These are phyloP conservation scores for Trypanosoma grayi DNA, from an alignment of 208 protist species.

Conservation along the genomic window DNA sequence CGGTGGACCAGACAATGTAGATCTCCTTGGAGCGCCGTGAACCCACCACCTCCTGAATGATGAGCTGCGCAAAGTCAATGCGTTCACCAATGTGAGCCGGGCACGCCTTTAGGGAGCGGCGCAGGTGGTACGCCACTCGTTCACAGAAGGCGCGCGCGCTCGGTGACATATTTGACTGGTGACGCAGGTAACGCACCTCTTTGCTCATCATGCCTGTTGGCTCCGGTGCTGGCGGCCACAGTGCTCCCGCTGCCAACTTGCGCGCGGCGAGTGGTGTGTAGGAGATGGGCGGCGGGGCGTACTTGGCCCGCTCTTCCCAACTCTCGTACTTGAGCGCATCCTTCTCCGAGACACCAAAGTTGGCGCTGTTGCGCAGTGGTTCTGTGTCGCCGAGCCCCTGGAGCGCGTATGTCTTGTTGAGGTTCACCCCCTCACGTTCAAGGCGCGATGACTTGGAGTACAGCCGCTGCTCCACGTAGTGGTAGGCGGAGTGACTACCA, in stretches of 20 bases:
- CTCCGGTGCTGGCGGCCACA: slow-evolving; percentile 84
- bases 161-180: slow-evolving; percentile 85
- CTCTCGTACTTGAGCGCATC: slow-evolving; percentile 82
- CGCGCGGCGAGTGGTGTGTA: slow-evolving; percentile 81
- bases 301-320: slow-evolving; percentile 58
- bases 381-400: slow-evolving; percentile 89
- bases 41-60: slow-evolving; percentile 83
- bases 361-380: slow-evolving; percentile 78
- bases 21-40: slow-evolving; percentile 83
- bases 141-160: slow-evolving; percentile 74
- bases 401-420: slow-evolving; percentile 83
- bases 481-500: slow-evolving; percentile 52
- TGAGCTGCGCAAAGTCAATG: slow-evolving; percentile 91
- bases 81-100: slow-evolving; percentile 82
- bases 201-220: slow-evolving; percentile 78
- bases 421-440: slow-evolving; percentile 74
- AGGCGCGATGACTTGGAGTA: slow-evolving; percentile 77
- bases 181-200: slow-evolving; percentile 73
- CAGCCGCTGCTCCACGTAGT: slow-evolving; percentile 76
- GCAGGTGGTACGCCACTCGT: slow-evolving; percentile 85
- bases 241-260: slow-evolving; percentile 80
- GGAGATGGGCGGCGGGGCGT: slow-evolving; percentile 65
- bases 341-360: slow-evolving; percentile 79
- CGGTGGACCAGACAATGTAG: slow-evolving; percentile 91
- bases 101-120: slow-evolving; percentile 77